Evolutionary conservation across 257 asterid species (phyloP).

Genomic region (Ligustrum vulgare): DNA sequence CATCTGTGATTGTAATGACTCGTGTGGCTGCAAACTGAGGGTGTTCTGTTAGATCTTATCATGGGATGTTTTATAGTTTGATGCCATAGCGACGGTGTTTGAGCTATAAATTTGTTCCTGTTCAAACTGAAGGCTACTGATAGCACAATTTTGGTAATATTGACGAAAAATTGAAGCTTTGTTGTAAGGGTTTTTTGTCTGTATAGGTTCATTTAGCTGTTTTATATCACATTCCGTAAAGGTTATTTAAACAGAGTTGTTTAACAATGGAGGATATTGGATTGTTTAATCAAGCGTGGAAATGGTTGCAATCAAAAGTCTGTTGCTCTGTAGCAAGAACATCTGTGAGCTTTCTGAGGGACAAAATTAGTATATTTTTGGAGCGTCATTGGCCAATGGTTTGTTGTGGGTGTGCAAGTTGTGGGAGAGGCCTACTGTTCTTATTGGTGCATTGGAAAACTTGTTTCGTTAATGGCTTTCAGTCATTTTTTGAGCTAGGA

Average conservation of each 20-base stretch:
- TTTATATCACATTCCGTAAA: slow-evolving; percentile 19
- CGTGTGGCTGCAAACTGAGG: slow-evolving; percentile 18
- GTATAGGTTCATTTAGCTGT: slow-evolving; percentile 18
- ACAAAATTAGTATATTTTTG: slow-evolving; percentile 63
- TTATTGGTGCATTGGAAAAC: slow-evolving; percentile 74
- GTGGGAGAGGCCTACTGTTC: slow-evolving; percentile 54
- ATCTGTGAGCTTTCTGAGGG: slow-evolving; percentile 57
- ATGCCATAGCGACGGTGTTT: slow-evolving; percentile 24
- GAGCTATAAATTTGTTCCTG: slow-evolving; percentile 28
- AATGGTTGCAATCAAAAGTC: slow-evolving; percentile 84
- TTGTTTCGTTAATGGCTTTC: slow-evolving; percentile 61
- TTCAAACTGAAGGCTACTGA: slow-evolving; percentile 26
- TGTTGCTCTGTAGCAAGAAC: slow-evolving; percentile 66
- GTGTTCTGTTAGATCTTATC: slow-evolving; percentile 22
- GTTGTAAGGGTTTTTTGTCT: slow-evolving; percentile 19
- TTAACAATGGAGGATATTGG: slow-evolving; percentile 93
- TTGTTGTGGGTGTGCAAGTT: slow-evolving; percentile 71
- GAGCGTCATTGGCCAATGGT: slow-evolving; percentile 97
- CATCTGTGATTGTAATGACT: slow-evolving; percentile 30
- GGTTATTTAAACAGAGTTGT: slow-evolving; percentile 21
- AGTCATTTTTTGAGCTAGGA: slow-evolving; percentile 75
- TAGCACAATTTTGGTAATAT: slow-evolving; percentile 23
- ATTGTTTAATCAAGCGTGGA: slow-evolving; percentile 83
- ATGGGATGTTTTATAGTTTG: slow-evolving; percentile 30
- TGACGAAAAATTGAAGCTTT: slow-evolving; percentile 18